These are phyloP conservation scores for Bocquillonia castaneifolia DNA, from an alignment of 441 rosid genomes.

Conservation along the genomic window DNA sequence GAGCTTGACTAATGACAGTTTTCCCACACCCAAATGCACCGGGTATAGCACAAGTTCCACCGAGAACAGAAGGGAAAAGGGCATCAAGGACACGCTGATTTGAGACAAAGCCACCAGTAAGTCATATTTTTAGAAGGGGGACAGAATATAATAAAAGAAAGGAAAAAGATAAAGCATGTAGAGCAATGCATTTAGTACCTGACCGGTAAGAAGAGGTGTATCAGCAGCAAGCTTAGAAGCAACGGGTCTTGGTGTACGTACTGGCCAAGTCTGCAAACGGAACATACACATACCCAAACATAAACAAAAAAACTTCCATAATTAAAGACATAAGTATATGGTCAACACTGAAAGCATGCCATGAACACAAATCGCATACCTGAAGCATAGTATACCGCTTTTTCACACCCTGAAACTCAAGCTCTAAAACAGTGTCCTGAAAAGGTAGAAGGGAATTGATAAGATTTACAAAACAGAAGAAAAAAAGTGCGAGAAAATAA, in stretches of 20 bases:
- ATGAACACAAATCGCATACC: slow-evolving; percentile 38
- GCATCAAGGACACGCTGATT: slow-evolving; percentile 99
- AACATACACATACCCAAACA: slow-evolving; percentile 20
- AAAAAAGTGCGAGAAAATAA: not conserved
- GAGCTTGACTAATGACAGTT: slow-evolving; percentile 99
- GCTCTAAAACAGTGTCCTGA: slow-evolving; percentile 93
- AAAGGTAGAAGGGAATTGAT: slow-evolving; percentile 12
- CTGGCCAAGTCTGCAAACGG: slow-evolving; percentile 86
- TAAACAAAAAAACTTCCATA: slow-evolving; percentile 15
- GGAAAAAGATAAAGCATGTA: not conserved
- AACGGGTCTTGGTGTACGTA: slow-evolving; percentile 98
- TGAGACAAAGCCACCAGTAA: slow-evolving; percentile 26
- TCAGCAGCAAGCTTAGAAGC: slow-evolving; percentile 99
- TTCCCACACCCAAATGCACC: slow-evolving; percentile 99
- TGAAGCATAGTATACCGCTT: slow-evolving; percentile 96
- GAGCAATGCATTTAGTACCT: slow-evolving; percentile 42
- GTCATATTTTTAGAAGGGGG: not conserved
- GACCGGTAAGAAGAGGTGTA: slow-evolving; percentile 97
- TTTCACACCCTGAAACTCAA: slow-evolving; percentile 96
- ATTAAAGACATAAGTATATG: not conserved
- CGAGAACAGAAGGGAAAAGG: slow-evolving; percentile 98
- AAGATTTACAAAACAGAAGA: not conserved
- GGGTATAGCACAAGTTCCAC: slow-evolving; percentile 99
- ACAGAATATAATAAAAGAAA: not conserved
- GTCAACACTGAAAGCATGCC: not conserved